A percentile compares a stretch with the other conserved stretches of the same genome.
Conservation (phyloP, 495 filamentous ascomycete species). For the Neurospora tetrasperma region DNA sequence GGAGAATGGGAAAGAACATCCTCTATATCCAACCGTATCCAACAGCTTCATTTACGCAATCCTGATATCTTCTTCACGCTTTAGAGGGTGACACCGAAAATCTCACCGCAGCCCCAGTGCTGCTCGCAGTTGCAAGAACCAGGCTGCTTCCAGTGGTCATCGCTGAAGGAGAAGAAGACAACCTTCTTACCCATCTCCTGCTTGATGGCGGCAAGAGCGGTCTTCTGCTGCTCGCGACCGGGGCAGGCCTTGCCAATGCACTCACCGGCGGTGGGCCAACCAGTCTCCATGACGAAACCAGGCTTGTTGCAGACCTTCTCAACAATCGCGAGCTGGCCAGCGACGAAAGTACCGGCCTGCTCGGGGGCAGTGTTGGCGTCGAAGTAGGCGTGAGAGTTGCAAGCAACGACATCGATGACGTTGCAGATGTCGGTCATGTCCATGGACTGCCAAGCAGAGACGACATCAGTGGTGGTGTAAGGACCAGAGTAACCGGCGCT, state of each 20-base stretch:
- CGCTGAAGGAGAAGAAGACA: slow-evolving; percentile 68
- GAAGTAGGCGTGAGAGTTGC: slow-evolving; percentile 93
- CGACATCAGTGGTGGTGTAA: slow-evolving; percentile 77
- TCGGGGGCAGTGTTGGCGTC: slow-evolving; percentile 51
- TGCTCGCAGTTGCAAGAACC: slow-evolving; percentile 68
- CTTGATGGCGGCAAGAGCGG: slow-evolving; percentile 59
- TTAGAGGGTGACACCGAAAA: slow-evolving; percentile 34
- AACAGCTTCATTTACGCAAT: slow-evolving; percentile 1
- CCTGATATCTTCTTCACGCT: slow-evolving; percentile 1
- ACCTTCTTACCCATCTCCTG: slow-evolving; percentile 42
- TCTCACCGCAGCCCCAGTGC: slow-evolving; percentile 55
- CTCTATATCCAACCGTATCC: slow-evolving; percentile 3
- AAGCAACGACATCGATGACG: slow-evolving; percentile 65
- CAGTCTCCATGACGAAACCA: slow-evolving; percentile 76
- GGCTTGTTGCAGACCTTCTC: slow-evolving; percentile 56
- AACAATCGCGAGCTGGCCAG: slow-evolving; percentile 53
- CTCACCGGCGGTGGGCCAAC: slow-evolving; percentile 69
- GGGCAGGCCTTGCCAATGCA: slow-evolving; percentile 64
- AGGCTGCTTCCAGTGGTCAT: slow-evolving; percentile 74
- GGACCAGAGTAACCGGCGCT: slow-evolving; percentile 67
- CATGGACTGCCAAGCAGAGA: slow-evolving; percentile 54
- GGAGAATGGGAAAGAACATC: not conserved
- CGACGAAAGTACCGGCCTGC: slow-evolving; percentile 64
- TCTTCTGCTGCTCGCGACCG: slow-evolving; percentile 52
- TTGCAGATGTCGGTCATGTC: slow-evolving; percentile 53